Percentiles rank a stretch among this genome's conserved stretches.
Evolutionary conservation across 176 grass and related monocot genomes (phyloP).

Genomic region (Metroxylon sagu): DNA sequence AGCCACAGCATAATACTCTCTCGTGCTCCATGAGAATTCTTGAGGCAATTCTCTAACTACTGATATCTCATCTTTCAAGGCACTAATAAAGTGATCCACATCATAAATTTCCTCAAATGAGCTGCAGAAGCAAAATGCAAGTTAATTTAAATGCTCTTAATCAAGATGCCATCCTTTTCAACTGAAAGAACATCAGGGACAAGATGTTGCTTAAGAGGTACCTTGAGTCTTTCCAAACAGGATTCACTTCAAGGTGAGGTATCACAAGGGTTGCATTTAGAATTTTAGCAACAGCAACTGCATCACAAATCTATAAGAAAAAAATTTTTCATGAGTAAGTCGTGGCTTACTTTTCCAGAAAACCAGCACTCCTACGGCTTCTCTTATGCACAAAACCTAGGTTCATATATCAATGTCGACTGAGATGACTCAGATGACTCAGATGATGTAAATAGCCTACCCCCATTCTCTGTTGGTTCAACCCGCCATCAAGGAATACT

Average conservation of each 20-base stretch:
- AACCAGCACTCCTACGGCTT: too few species aligned
- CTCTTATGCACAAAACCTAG: too few species aligned
- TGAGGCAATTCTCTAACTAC: slow-evolving; percentile 56
- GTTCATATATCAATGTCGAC: too few species aligned
- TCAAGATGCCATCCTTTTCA: too few species aligned
- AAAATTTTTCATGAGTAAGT: background rate
- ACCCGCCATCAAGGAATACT: slow-evolving; percentile 96
- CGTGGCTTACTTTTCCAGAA: too few species aligned
- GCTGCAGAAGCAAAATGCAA: slow-evolving; percentile 31
- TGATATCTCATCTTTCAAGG: slow-evolving; percentile 61
- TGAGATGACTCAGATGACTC: too few species aligned
- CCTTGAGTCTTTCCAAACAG: slow-evolving; percentile 95
- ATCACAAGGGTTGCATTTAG: slow-evolving; percentile 90
- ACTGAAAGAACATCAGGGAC: too few species aligned
- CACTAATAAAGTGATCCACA: slow-evolving; percentile 66
- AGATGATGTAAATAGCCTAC: slow-evolving; percentile 25
- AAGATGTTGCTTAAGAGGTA: slow-evolving; percentile 9
- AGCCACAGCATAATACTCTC: slow-evolving; percentile 80
- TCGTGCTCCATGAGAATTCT: slow-evolving; percentile 87
- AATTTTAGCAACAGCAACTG: slow-evolving; percentile 92
- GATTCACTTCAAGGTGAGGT: slow-evolving; percentile 91
- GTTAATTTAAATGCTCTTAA: too few species aligned
- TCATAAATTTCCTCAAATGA: slow-evolving; percentile 89
- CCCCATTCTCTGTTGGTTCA: slow-evolving; percentile 97
- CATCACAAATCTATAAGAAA: slow-evolving; percentile 87